Conservation (phyloP, 257 asterid species). For the Jacaranda copaia region DNA sequence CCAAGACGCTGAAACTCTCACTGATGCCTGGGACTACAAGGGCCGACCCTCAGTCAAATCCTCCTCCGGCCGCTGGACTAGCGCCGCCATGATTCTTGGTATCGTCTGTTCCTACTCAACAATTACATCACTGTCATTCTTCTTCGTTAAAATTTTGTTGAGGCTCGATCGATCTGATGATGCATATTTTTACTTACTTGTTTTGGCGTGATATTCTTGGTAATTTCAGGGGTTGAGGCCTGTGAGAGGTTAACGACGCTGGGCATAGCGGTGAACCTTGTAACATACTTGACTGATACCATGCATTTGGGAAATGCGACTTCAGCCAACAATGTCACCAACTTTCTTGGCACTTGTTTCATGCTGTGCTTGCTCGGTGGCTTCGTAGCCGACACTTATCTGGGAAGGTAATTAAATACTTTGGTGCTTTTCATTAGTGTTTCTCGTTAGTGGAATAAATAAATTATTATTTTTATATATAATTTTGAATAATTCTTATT, state of each 20-base stretch:
- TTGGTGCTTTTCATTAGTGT: no score
- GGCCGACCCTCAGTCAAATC: constrained; percentile 70
- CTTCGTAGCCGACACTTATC: constrained; percentile 77
- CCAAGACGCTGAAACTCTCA: constrained; percentile 57
- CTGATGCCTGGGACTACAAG: constrained; percentile 87
- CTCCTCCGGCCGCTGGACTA: constrained; percentile 83
- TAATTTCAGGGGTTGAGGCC: constrained; percentile 63
- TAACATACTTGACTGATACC: constrained; percentile 82
- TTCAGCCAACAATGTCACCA: constrained; percentile 77
- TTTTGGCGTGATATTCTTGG: background rate
- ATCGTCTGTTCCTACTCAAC: background rate
- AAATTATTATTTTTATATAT: no score
- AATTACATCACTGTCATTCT: no score
- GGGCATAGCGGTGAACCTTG: constrained; percentile 86
- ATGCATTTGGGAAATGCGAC: constrained; percentile 86
- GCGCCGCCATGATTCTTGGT: constrained; percentile 94
- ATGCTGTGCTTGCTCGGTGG: constrained; percentile 85
- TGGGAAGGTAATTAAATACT: constrained; percentile 72
- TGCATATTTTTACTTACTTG: background rate
- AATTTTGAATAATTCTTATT: no score
- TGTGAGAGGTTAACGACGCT: constrained; percentile 88
- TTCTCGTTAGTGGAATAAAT: no score
- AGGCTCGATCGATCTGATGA: background rate
- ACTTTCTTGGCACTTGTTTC: constrained; percentile 87
- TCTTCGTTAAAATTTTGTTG: no score